Percentiles rank a stretch among this genome's conserved stretches.
These are phyloP conservation scores for Trypanosoma congolense DNA, from an alignment of 208 protist species.

Conservation along the genomic window DNA sequence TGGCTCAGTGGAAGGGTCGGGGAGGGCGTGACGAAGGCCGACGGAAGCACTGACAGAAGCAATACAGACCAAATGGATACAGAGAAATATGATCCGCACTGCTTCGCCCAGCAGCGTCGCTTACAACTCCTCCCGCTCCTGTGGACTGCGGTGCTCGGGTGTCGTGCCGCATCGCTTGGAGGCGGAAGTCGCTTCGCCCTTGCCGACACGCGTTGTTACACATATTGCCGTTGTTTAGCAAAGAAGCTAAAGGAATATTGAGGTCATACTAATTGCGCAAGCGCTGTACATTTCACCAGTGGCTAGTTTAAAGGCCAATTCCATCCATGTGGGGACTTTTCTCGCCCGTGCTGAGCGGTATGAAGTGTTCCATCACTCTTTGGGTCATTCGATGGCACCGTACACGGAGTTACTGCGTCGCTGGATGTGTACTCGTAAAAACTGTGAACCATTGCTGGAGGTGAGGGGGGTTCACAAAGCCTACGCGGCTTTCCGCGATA, in stretches of 20 bases:
- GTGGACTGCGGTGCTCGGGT: slow-evolving; percentile 52
- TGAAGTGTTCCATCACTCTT: slow-evolving; percentile 7
- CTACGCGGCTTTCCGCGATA: slow-evolving; percentile 35
- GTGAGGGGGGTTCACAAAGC: slow-evolving; percentile 17
- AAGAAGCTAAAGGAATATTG: slow-evolving; percentile 29
- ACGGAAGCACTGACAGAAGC: not conserved
- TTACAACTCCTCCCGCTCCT: slow-evolving; percentile 66
- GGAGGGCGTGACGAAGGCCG: not conserved
- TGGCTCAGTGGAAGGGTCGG: slow-evolving; percentile 1
- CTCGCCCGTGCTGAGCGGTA: slow-evolving; percentile 19
- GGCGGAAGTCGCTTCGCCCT: slow-evolving; percentile 11
- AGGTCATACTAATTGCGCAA: slow-evolving; percentile 24
- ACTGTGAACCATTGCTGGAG: slow-evolving; percentile 2
- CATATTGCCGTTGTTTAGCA: slow-evolving; percentile 38
- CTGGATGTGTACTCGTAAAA: slow-evolving; percentile 8
- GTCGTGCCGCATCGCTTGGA: slow-evolving; percentile 9
- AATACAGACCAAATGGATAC: not conserved
- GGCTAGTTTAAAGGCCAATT: not conserved
- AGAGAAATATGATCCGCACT: not conserved
- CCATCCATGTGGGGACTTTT: slow-evolving; percentile 17
- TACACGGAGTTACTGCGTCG: slow-evolving; percentile 8
- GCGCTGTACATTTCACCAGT: slow-evolving; percentile 17
- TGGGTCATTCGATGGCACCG: not conserved
- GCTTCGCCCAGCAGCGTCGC: slow-evolving; percentile 43
- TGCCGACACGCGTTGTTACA: slow-evolving; percentile 39